These are phyloP conservation scores for Lumnitzera littorea DNA, from an alignment of 345 rosid genomes.

Conservation along the genomic window DNA sequence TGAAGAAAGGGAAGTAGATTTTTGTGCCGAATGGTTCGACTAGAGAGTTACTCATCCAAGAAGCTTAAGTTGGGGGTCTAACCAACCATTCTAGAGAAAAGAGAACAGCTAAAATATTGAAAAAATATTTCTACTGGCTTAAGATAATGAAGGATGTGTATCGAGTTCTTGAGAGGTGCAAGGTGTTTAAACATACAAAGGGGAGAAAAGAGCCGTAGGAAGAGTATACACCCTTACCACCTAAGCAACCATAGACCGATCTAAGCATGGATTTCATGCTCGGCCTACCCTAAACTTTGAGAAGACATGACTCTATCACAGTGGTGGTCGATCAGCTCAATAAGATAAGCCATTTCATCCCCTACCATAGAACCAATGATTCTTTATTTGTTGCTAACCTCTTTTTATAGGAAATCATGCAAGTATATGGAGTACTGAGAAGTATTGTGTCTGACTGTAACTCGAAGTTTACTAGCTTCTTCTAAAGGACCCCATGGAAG, in stretches of 20 bases:
- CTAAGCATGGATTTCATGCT: neutral
- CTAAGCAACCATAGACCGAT: neutral
- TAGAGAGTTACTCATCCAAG: neutral
- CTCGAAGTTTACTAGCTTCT: too few relatives aligned
- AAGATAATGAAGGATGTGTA: neutral
- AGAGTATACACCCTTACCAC: too few relatives aligned
- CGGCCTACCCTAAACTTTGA: neutral
- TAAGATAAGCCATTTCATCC: conserved; percentile 3
- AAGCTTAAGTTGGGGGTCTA: neutral
- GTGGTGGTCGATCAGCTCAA: neutral
- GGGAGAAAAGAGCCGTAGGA: too few relatives aligned
- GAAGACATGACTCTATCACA: neutral
- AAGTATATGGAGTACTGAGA: too few relatives aligned
- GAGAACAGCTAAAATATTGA: neutral
- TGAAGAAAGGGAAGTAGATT: neutral
- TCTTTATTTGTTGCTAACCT: neutral
- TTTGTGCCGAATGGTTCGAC: neutral
- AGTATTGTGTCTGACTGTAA: too few relatives aligned
- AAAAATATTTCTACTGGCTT: neutral
- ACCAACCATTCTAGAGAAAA: neutral
- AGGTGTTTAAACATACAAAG: too few relatives aligned
- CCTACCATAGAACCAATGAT: neutral
- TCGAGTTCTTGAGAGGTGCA: too few relatives aligned
- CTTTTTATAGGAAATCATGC: neutral
- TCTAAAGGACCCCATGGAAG: too few relatives aligned